phyloP scores from a whole-genome alignment of 805 yeast species.

The Starmerella sp. region DNA sequence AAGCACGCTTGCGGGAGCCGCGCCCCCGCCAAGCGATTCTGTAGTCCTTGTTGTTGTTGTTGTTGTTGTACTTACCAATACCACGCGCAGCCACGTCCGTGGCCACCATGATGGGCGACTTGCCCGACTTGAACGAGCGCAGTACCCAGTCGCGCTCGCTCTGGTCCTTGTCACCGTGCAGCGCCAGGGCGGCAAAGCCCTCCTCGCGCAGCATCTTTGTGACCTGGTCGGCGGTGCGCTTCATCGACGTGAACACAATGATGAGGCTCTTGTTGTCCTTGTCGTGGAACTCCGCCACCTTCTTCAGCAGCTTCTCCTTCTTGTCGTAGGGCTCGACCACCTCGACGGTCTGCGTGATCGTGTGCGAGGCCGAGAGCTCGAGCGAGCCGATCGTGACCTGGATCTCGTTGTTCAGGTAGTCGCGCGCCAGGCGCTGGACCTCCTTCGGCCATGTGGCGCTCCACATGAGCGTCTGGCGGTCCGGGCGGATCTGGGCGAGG shows the following conservation, averaged over 20 bases:
- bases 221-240: conserved; percentile 94
- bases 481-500: conserved; percentile 96
- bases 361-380: conserved; percentile 93
- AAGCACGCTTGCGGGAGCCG: neutral
- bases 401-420: conserved; percentile 82
- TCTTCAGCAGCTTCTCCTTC: conserved; percentile 78
- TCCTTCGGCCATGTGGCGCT: conserved; percentile 99
- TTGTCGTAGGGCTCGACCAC: conserved; percentile 86
- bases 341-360: conserved; percentile 85
- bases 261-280: conserved; percentile 53
- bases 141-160: conserved; percentile 98
- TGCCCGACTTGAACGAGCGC: conserved; percentile 82
- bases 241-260: conserved; percentile 88
- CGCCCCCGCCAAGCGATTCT: neutral
- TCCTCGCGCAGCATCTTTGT: conserved; percentile 85
- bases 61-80: conserved; percentile 36
- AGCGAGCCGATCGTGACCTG: conserved; percentile 95
- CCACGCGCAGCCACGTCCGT: conserved; percentile 99
- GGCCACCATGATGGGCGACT: conserved; percentile 95
- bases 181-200: conserved; percentile 98
- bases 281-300: conserved; percentile 68
- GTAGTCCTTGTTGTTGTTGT: neutral
- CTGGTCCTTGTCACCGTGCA: conserved; percentile 97
- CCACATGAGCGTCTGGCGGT: conserved; percentile 99
- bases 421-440: conserved; percentile 85